Evolutionary conservation across 805 yeast genomes (phyloP).

Genomic region (Brettanomyces sp.): DNA sequence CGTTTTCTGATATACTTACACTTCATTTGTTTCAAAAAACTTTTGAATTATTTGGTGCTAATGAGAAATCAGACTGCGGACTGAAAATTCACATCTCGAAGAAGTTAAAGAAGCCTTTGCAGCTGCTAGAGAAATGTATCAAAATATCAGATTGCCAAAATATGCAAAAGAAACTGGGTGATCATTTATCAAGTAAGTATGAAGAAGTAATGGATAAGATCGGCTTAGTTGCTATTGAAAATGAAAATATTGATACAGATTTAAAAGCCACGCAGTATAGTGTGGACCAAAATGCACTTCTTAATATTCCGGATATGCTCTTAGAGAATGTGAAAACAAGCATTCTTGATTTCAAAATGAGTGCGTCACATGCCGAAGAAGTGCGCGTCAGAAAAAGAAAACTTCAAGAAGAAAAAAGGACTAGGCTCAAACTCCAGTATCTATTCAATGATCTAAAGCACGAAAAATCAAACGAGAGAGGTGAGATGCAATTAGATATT

Average conservation of each 20-base stretch:
- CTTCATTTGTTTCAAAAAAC: constrained; percentile 13
- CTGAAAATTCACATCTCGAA: too few species aligned
- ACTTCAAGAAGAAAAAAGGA: constrained; percentile 37
- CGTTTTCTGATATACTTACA: constrained; percentile 20
- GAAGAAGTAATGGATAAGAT: background rate
- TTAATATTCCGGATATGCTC: constrained; percentile 47
- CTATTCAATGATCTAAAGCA: constrained; percentile 24
- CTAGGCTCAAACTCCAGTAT: constrained; percentile 37
- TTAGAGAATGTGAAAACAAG: constrained; percentile 43
- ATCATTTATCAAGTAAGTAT: background rate
- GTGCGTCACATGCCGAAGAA: constrained; percentile 42
- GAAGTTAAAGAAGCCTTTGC: too few species aligned
- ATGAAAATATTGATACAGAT: constrained; percentile 6
- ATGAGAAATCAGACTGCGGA: background rate
- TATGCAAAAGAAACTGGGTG: too few species aligned
- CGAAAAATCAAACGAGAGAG: constrained; percentile 8
- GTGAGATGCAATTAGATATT: background rate
- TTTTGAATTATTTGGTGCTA: constrained; percentile 4
- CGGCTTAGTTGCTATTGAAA: constrained; percentile 5
- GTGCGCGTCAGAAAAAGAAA: constrained; percentile 40
- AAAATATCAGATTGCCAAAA: too few species aligned
- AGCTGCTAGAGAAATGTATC: too few species aligned
- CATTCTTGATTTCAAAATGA: constrained; percentile 47
- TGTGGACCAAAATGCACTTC: constrained; percentile 47
- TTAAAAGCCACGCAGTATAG: constrained; percentile 25